Evolutionary conservation across 148 eudicot genomes (phyloP), one percentile per base, ranked within the genome.

Genomic region (Polygonum aviculare): DNA sequence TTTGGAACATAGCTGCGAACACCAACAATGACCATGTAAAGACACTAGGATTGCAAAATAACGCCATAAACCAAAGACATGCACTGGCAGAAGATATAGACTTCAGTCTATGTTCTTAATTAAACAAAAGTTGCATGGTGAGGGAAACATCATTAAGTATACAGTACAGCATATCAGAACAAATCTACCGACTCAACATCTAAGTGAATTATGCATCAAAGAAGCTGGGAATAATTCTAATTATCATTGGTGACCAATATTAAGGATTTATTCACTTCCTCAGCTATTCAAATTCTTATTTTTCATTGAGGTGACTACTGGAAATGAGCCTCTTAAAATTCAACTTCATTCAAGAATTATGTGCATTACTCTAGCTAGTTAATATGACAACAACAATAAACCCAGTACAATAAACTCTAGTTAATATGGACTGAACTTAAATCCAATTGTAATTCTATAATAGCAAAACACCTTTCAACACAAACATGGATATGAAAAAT

Each of bases 1-100:
- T 87, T 93, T 72, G 97, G 91, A 38, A 91, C 99, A 79, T 95
- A 92, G 79, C 99, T 95, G 88, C 80, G 81, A 72, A 54, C 39
- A 52, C 48, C 60, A 33, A 52, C 15, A 51, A 18, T 75, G 26
- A 18, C 12, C 45, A 50, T 12, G 67, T 35, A 38, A 54, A 36
- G 63, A 50, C 57, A 26, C 71, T 36, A 36, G 3, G 35, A 4
- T 16, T 36, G 15, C 16, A 65, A 5, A 65, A 62, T 26, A n/a
- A 5, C 7, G 62, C 31, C 31, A 7, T 19, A 57, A 50, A 50
- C 0, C 14, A 0, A 50, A 54, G 6, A 54, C 5, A 54, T 22
- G 21, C 39, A 41, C 54, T 40, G 49, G 26, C 31, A 48, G 21
- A 21, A 57, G 11, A 57, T 49, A n/a, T n/a, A 22, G 78, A 47